phyloP scores from a whole-genome alignment of 805 yeast species.

The Candida manassasensis region DNA sequence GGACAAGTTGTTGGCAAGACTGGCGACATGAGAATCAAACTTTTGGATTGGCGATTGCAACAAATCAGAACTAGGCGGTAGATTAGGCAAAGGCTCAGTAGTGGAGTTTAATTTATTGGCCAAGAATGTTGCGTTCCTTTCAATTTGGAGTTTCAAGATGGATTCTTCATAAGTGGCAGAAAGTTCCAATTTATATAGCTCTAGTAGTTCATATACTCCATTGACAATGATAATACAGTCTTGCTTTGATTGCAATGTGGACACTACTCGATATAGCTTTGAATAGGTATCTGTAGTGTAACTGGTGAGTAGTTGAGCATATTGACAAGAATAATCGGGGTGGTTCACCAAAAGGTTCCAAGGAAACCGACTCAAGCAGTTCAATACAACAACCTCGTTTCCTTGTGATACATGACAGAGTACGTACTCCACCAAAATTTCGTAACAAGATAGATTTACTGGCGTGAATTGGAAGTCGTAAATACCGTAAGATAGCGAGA shows the following conservation, averaged over 20 bases:
- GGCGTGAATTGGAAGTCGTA: slow-evolving; percentile 38
- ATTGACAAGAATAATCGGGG: slow-evolving; percentile 15
- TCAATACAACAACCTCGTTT: slow-evolving; percentile 23
- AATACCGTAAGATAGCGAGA: slow-evolving; percentile 14
- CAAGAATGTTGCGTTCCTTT: slow-evolving; percentile 18
- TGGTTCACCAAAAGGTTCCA: slow-evolving; percentile 18
- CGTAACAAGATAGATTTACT: slow-evolving; percentile 4
- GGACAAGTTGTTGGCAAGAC: slow-evolving; percentile 22
- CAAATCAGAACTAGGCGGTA: slow-evolving; percentile 27
- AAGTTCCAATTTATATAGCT: slow-evolving; percentile 30
- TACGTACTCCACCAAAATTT: slow-evolving; percentile 3
- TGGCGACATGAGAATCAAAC: slow-evolving; percentile 25
- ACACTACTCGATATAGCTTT: slow-evolving; percentile 18
- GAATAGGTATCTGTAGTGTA: slow-evolving; percentile 25
- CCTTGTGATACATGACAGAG: slow-evolving; percentile 1
- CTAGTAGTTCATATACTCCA: slow-evolving; percentile 33
- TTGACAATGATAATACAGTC: slow-evolving; percentile 22
- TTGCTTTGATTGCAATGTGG: slow-evolving; percentile 4
- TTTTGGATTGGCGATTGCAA: slow-evolving; percentile 26
- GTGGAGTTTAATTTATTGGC: slow-evolving; percentile 15
- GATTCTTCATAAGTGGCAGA: slow-evolving; percentile 30
- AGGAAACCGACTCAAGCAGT: slow-evolving; percentile 29
- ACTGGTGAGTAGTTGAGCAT: slow-evolving; percentile 13
- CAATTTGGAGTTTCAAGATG: slow-evolving; percentile 28
- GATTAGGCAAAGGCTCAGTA: slow-evolving; percentile 17